A percentile compares a stretch with the other conserved stretches of the same genome.
These are phyloP conservation scores for Aegilops bicornis DNA, from an alignment of 176 grass and related monocot genomes.

Conservation along the genomic window DNA sequence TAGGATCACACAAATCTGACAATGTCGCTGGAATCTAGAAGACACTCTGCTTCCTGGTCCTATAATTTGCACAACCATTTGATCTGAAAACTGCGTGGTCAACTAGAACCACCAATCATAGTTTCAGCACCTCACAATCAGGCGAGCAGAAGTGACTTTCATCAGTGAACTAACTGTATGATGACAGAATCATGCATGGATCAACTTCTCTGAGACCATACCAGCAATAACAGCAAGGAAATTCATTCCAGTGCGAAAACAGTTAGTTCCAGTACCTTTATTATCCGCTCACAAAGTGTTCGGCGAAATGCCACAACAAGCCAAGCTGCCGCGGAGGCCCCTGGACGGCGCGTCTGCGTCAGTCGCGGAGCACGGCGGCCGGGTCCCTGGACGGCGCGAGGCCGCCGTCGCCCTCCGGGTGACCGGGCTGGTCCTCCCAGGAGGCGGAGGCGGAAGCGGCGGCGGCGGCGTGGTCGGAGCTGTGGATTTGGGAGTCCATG, in stretches of 20 bases:
- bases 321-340: not conserved
- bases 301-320: slow-evolving; percentile 21
- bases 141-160: no score
- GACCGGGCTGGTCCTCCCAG: not conserved
- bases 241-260: not conserved
- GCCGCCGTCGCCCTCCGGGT: not conserved
- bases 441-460: not conserved
- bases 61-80: not conserved
- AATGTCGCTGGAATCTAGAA: not conserved
- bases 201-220: not conserved
- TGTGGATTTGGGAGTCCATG: slow-evolving; percentile 25
- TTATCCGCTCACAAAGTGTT: slow-evolving; percentile 21
- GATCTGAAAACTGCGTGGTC: no score
- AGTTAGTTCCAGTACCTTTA: not conserved
- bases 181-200: not conserved
- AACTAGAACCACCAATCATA: not conserved
- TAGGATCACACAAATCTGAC: not conserved
- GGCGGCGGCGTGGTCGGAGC: not conserved
- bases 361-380: slow-evolving; percentile 46
- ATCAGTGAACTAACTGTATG: not conserved
- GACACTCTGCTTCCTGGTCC: not conserved
- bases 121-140: not conserved
- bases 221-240: not conserved
- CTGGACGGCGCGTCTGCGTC: not conserved
- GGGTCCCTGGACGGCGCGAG: slow-evolving; percentile 34